Evolutionary conservation across 495 filamentous ascomycete genomes (phyloP).

Genomic region (Lasiosphaeris hirsuta): DNA sequence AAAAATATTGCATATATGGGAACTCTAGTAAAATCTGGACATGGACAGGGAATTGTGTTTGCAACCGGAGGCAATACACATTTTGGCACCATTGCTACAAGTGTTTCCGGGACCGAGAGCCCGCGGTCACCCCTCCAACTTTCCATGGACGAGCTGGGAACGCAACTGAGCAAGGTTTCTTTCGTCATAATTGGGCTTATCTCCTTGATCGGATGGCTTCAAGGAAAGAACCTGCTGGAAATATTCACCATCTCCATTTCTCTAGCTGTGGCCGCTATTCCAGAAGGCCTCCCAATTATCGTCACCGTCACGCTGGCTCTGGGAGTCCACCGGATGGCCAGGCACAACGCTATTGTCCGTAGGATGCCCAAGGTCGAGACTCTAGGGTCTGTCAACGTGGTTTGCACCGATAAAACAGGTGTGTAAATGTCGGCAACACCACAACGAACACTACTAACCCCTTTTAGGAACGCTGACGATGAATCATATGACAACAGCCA

Average conservation of each 20-base stretch:
- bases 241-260: constrained; percentile 98
- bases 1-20: constrained; percentile 97
- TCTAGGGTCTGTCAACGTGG: constrained; percentile 94
- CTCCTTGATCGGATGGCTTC: constrained; percentile 79
- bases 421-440: constrained; percentile 8
- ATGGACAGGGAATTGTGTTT: constrained; percentile 93
- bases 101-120: constrained; percentile 88
- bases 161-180: constrained; percentile 91
- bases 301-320: constrained; percentile 95
- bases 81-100: constrained; percentile 94
- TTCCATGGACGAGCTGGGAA: constrained; percentile 94
- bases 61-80: constrained; percentile 89
- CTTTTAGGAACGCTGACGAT: constrained; percentile 76
- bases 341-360: constrained; percentile 87
- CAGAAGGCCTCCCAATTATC: constrained; percentile 95
- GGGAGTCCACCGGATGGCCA: constrained; percentile 93
- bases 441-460: neutral
- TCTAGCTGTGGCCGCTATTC: constrained; percentile 93
- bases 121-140: constrained; percentile 89
- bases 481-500: constrained; percentile 98
- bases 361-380: constrained; percentile 96
- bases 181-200: constrained; percentile 94
- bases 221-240: constrained; percentile 84
- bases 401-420: constrained; percentile 97
- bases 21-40: constrained; percentile 91